Base-by-base conservation (phyloP, 225 moss, liverwort and hornwort genomes). In the Asterella californica region DNA sequence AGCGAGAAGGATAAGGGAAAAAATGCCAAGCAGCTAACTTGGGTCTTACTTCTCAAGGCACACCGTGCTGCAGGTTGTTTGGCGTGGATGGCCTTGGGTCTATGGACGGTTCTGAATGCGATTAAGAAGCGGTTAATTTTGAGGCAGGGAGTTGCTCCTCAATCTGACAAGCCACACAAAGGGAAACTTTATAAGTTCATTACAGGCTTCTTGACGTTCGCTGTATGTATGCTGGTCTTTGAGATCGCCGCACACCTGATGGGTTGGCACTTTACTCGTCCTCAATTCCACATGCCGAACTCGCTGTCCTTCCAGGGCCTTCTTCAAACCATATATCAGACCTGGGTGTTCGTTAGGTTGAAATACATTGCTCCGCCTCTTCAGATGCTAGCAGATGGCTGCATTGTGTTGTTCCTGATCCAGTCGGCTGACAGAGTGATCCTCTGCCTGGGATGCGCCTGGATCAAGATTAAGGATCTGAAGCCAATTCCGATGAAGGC, bases 21-120 rank as follows among this genome's bases (percentile, higher is more conserved):
- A 88, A 96, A 96, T 81, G 94, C 96, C 54, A 96, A 93, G 91
- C 96, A 96, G 85, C 81, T 96, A 62, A 96, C 96, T 22, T 96
- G 96, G 96, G 94, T 96, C 42, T 77, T 96, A 69, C 87, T 96
- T 2, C 77, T 96, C 30, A 96, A 96, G 71, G 96, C 94, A 38
- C 96, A 96, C 79, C 89, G 96, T 15, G 94, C 96, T 9, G 96
- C 94, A 19, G 96, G 96, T 18, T 96, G 96, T 33, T 81, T 96
- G 15, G 96, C 96, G 0, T 96, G 94, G 79, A 80, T 96, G 72
- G 96, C 94, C 17, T 85, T 90, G 87, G 96, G 96, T 0, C 66
- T 94, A 4, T 96, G 96, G 96, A 92, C 94, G 2, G 80, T 96
- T 10, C 74, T 96, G 18, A 82, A 94, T 46, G 94, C 96, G 14